These are phyloP conservation scores for Diutina pseudorugosa DNA, from an alignment of 1,139 yeast species.

Conservation along the genomic window DNA sequence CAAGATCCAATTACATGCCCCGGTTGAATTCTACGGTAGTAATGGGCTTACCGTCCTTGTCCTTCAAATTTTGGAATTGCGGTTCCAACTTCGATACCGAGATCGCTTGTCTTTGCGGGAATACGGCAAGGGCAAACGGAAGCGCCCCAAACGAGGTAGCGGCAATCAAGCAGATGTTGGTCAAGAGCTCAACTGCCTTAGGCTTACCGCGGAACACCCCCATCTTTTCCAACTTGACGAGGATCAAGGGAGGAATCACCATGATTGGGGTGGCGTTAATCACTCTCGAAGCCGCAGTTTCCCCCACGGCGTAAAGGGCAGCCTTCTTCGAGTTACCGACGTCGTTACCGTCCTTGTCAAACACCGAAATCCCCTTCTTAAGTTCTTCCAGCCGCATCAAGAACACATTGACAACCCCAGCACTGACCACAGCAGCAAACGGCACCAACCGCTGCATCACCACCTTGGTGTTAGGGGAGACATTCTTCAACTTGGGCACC, in stretches of 20 bases:
- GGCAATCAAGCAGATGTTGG: constrained; percentile 76
- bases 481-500: constrained; percentile 65
- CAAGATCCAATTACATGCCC: constrained; percentile 55
- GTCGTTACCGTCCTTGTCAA: constrained; percentile 49
- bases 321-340: constrained; percentile 80
- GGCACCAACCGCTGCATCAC: constrained; percentile 83
- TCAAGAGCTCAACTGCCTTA: constrained; percentile 47
- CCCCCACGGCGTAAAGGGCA: constrained; percentile 88
- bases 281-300: constrained; percentile 89
- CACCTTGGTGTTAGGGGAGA: constrained; percentile 56
- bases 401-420: constrained; percentile 88
- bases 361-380: constrained; percentile 70
- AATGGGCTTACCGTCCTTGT: constrained; percentile 49
- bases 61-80: constrained; percentile 47
- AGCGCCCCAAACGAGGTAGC: constrained; percentile 75
- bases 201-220: constrained; percentile 53
- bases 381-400: constrained; percentile 94
- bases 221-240: constrained; percentile 64
- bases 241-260: constrained; percentile 85
- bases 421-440: constrained; percentile 95
- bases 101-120: constrained; percentile 76
- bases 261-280: constrained; percentile 94
- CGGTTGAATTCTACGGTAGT: constrained; percentile 72
- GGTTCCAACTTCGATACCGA: constrained; percentile 49
- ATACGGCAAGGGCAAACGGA: constrained; percentile 90